phyloP scores from a whole-genome alignment of 169 alveolate species.

The Plasmodium billcollinsi region DNA sequence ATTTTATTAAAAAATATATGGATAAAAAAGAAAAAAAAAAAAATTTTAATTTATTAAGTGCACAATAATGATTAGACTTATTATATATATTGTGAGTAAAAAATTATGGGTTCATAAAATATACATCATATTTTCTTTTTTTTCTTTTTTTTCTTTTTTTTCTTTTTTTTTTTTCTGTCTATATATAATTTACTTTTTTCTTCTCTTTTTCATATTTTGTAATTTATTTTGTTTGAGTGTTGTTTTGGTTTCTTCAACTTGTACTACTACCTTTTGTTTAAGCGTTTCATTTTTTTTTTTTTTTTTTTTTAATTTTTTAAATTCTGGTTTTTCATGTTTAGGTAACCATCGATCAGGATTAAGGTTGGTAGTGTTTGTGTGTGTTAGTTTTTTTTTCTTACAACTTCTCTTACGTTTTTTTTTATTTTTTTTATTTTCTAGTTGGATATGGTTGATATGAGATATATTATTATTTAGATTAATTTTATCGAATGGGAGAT shows the following conservation, averaged over 20 bases:
- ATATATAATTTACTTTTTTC: conserved; percentile 19
- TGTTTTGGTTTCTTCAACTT: conserved; percentile 18
- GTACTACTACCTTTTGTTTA: conserved; percentile 4
- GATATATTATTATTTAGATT: background rate
- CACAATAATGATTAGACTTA: background rate
- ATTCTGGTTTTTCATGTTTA: conserved; percentile 36
- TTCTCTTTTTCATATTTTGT: conserved; percentile 50
- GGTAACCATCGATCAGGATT: conserved; percentile 63
- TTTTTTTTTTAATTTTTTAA: conserved; percentile 47
- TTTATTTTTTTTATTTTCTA: conserved; percentile 19
- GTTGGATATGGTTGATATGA: background rate
- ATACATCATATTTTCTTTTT: background rate
- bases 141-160: conserved; percentile 16
- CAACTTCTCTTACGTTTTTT: conserved; percentile 17
- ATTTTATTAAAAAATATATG: no score
- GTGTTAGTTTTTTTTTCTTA: conserved; percentile 1
- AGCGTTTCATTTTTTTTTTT: conserved; percentile 11
- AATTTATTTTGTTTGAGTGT: conserved; percentile 21
- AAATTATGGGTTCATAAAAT: background rate
- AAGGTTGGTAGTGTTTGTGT: background rate
- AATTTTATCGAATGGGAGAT: background rate
- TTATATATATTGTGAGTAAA: background rate
- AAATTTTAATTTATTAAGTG: background rate
- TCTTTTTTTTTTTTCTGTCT: background rate
- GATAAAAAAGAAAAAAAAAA: background rate